A percentile compares a stretch with the other conserved stretches of the same genome.
Evolutionary conservation across 2,329 filamentous ascomycete genomes (phyloP).

Genomic region (Sordariomycetes sp.): DNA sequence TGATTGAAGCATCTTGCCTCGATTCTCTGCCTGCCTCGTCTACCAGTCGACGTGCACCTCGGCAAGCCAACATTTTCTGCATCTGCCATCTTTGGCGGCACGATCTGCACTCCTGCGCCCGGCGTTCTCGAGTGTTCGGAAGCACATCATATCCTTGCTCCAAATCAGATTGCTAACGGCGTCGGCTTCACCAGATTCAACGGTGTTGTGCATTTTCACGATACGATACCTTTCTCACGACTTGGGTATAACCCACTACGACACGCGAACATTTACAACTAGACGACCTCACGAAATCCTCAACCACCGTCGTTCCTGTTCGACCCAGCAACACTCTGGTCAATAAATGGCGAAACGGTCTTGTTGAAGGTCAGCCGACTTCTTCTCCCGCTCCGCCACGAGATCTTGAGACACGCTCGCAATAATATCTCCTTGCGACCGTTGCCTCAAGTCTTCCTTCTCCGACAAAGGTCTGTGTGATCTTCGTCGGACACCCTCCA

Average conservation of each 20-base stretch:
- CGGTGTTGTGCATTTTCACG: too few relatives aligned
- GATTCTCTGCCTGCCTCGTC: too few relatives aligned
- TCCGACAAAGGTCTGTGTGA: constrained; percentile 28
- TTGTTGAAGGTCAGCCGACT: constrained; percentile 8
- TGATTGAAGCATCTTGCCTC: too few relatives aligned
- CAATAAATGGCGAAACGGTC: constrained; percentile 22
- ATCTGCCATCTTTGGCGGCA: too few relatives aligned
- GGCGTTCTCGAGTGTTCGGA: too few relatives aligned
- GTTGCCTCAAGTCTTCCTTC: constrained; percentile 3
- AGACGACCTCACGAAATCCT: background rate
- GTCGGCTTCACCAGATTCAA: too few relatives aligned
- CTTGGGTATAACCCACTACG: too few relatives aligned
- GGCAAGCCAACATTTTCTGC: too few relatives aligned
- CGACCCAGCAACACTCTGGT: background rate
- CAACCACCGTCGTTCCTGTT: background rate
- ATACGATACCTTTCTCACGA: background rate
- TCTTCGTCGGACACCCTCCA: constrained; percentile 26
- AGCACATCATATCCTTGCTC: too few relatives aligned
- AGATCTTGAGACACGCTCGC: constrained; percentile 5
- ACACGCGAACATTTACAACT: background rate
- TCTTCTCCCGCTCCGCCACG: constrained; percentile 6
- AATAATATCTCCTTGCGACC: background rate
- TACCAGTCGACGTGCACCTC: too few relatives aligned
- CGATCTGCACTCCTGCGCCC: too few relatives aligned
- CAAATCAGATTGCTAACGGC: too few relatives aligned